Evolutionary conservation across 148 eudicot species (phyloP).

Genomic region (Polygonum aviculare): DNA sequence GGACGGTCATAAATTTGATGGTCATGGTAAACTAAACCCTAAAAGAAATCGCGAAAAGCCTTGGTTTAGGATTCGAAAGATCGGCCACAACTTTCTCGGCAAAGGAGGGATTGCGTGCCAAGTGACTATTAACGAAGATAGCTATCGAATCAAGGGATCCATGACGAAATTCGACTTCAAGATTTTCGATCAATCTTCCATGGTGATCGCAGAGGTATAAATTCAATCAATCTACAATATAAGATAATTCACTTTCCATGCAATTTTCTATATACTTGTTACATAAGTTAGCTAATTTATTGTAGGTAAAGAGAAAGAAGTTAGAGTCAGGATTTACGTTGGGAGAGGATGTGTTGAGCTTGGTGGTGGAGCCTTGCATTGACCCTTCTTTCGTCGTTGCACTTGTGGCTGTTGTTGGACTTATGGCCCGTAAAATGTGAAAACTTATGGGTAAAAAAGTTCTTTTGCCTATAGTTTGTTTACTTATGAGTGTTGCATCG

Average conservation of each 20-base stretch:
- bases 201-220: constrained; percentile 37
- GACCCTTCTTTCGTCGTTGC: constrained; percentile 58
- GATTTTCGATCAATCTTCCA: constrained; percentile 26
- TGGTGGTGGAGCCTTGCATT: constrained; percentile 39
- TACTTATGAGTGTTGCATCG: too few relatives aligned
- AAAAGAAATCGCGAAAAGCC: constrained; percentile 25
- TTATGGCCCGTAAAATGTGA: constrained; percentile 35
- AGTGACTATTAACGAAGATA: constrained; percentile 22
- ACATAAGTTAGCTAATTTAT: too few relatives aligned
- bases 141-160: constrained; percentile 33
- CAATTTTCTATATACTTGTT: not conserved
- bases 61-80: constrained; percentile 45
- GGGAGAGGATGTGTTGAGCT: constrained; percentile 61
- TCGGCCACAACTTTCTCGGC: constrained; percentile 3
- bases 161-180: constrained; percentile 35
- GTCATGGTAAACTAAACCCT: not conserved
- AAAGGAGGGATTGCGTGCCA: constrained; percentile 20
- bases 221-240: too few relatives aligned
- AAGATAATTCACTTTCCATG: not conserved
- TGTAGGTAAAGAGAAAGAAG: constrained; percentile 45
- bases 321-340: constrained; percentile 33
- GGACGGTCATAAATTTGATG: constrained; percentile 43
- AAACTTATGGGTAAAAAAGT: too few relatives aligned
- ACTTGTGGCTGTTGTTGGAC: constrained; percentile 48
- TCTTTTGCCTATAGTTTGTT: too few relatives aligned